A percentile compares a stretch with the other conserved stretches of the same genome.
These are phyloP conservation scores for Picea engelmannii DNA, from an alignment of 83 land plant genomes.

Conservation along the genomic window DNA sequence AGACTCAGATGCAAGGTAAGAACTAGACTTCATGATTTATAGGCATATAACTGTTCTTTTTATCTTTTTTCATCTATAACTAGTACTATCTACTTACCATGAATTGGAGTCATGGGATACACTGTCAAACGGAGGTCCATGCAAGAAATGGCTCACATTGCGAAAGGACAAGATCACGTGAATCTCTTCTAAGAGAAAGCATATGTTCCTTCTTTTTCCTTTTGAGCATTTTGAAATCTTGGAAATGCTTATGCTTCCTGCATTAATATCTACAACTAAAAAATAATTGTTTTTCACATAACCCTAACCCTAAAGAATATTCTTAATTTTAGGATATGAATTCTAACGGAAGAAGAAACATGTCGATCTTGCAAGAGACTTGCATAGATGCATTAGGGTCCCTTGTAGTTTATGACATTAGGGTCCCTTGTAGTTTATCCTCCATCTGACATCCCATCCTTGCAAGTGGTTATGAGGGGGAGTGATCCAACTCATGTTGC, in stretches of 20 bases:
- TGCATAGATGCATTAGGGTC: conserved; percentile 71
- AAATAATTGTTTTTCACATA: background rate
- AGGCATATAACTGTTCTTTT: background rate
- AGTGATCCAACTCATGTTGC: conserved; percentile 70
- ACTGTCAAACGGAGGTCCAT: conserved; percentile 69
- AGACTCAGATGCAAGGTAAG: conserved; percentile 50
- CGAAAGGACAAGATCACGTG: conserved; percentile 72
- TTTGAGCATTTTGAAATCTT: no score
- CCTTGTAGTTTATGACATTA: conserved; percentile 52
- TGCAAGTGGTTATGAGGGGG: conserved; percentile 74
- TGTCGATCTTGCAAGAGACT: conserved; percentile 85
- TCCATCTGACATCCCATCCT: conserved; percentile 71
- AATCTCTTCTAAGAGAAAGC: conserved; percentile 75
- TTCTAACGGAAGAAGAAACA: conserved; percentile 51
- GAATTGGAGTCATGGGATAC: conserved; percentile 67
- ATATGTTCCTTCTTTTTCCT: conserved; percentile 34
- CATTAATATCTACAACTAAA: background rate
- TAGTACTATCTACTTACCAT: background rate
- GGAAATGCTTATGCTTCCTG: background rate
- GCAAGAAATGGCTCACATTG: conserved; percentile 68
- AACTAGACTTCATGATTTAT: background rate
- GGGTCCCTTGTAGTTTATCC: conserved; percentile 17
- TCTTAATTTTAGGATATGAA: conserved; percentile 34
- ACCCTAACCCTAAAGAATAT: background rate
- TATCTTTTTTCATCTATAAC: background rate